Conservation (phyloP, 1,284 basidiomycete species). For the Coniferiporia sulphurascens region DNA sequence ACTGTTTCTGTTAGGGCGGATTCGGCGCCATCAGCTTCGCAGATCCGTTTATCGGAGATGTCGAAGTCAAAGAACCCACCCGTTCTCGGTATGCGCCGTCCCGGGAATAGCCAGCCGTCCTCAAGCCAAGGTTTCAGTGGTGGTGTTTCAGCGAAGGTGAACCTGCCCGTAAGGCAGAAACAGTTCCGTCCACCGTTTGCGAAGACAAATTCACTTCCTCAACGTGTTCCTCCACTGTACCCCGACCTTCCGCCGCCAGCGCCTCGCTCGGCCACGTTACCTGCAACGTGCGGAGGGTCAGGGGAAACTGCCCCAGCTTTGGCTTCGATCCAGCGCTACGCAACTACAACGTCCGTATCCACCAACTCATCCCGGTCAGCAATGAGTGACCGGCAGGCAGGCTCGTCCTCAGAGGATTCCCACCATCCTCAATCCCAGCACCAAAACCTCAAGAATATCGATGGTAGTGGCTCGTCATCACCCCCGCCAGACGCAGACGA, state of each 20-base stretch:
- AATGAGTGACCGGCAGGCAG: neutral
- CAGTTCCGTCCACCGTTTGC: slow-evolving; percentile 15
- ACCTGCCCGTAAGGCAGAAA: slow-evolving; percentile 6
- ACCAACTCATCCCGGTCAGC: neutral
- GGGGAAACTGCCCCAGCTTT: no score
- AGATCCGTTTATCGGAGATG: neutral
- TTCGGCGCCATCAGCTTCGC: neutral
- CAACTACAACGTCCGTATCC: neutral
- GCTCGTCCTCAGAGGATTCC: neutral
- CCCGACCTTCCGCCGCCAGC: neutral
- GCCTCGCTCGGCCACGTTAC: no score
- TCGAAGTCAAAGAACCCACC: neutral
- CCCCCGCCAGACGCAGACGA: slow-evolving; percentile 10
- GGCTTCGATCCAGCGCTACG: neutral
- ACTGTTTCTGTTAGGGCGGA: neutral
- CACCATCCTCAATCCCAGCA: neutral
- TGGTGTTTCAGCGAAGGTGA: neutral
- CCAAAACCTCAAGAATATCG: neutral
- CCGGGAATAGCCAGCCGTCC: neutral
- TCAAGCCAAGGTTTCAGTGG: neutral
- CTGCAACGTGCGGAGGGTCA: neutral
- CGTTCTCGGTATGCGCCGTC: slow-evolving; percentile 13
- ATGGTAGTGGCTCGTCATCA: neutral
- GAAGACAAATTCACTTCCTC: neutral
- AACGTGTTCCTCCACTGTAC: neutral